Evolutionary conservation across 768 basidiomycete genomes (phyloP).

Genomic region (Brasilioporus rufonigricans): DNA sequence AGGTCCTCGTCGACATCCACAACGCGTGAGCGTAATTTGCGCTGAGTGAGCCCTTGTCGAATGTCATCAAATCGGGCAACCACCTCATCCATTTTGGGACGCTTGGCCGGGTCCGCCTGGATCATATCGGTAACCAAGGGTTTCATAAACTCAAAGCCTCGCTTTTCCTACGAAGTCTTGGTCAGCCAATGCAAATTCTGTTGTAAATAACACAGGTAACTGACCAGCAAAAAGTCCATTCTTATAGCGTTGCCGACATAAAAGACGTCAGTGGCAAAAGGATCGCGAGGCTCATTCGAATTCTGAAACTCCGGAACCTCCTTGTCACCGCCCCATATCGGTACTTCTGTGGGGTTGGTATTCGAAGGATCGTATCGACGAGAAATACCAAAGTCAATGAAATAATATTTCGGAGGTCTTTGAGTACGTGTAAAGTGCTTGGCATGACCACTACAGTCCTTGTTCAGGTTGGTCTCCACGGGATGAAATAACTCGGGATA

Average conservation of each 20-base stretch:
- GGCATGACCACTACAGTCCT: slow-evolving; percentile 19
- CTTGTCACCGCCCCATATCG: slow-evolving; percentile 41
- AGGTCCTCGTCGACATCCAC: slow-evolving; percentile 7
- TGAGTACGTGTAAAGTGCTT: slow-evolving; percentile 30
- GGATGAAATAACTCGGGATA: slow-evolving; percentile 32
- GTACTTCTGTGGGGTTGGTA: slow-evolving; percentile 25
- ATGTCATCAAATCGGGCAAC: slow-evolving; percentile 30
- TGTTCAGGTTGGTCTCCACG: slow-evolving; percentile 3
- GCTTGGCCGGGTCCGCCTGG: slow-evolving; percentile 32
- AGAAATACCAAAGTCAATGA: slow-evolving; percentile 37
- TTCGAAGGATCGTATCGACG: slow-evolving; percentile 28
- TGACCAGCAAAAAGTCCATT: slow-evolving; percentile 32
- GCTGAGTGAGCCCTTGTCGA: slow-evolving; percentile 9
- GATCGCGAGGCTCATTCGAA: slow-evolving; percentile 27
- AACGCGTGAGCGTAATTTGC: slow-evolving; percentile 28
- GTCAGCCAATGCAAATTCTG: background rate
- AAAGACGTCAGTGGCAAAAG: slow-evolving; percentile 45
- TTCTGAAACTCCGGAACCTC: slow-evolving; percentile 39
- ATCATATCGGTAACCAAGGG: slow-evolving; percentile 29
- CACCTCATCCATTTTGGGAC: slow-evolving; percentile 38
- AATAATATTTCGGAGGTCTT: slow-evolving; percentile 17
- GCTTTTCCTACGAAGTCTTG: background rate
- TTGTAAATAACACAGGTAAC: background rate
- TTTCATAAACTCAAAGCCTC: slow-evolving; percentile 22
- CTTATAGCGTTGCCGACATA: slow-evolving; percentile 36